A percentile compares a stretch with the other conserved stretches of the same genome.
Conservation (phyloP, 257 asterid species). For the Solanum ossicruentum region DNA sequence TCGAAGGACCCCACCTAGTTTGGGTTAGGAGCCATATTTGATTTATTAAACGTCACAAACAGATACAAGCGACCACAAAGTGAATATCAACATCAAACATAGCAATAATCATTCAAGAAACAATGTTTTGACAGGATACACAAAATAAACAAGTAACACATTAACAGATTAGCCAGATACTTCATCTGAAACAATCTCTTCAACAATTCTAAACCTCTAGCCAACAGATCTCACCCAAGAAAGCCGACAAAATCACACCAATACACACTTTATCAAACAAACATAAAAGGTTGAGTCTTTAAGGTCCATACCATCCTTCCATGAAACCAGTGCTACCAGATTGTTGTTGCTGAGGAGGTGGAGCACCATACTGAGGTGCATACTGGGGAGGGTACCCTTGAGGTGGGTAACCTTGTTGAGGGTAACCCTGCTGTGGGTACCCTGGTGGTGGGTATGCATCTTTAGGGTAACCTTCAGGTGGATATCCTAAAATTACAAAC, state of each 20-base stretch:
- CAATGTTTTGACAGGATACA: neutral
- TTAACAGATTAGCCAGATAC: neutral
- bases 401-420: slow-evolving; percentile 14
- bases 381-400: slow-evolving; percentile 52
- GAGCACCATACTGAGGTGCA: slow-evolving; percentile 27
- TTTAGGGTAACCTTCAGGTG: slow-evolving; percentile 62
- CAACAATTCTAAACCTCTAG: neutral
- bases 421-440: slow-evolving; percentile 56
- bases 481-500: slow-evolving; percentile 30
- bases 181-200: neutral
- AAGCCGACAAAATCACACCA: neutral
- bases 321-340: slow-evolving; percentile 22
- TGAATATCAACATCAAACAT: neutral
- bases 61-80: neutral
- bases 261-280: neutral
- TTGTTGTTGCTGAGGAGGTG: slow-evolving; percentile 45
- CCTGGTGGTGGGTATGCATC: slow-evolving; percentile 69
- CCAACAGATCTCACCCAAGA: neutral
- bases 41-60: too few species aligned
- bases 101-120: neutral
- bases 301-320: slow-evolving; percentile 48
- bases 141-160: neutral
- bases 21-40: neutral
- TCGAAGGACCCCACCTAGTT: neutral
- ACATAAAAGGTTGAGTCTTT: neutral